Conservation (phyloP, 1,284 basidiomycete species). For the Retiboletus flavoniger region DNA sequence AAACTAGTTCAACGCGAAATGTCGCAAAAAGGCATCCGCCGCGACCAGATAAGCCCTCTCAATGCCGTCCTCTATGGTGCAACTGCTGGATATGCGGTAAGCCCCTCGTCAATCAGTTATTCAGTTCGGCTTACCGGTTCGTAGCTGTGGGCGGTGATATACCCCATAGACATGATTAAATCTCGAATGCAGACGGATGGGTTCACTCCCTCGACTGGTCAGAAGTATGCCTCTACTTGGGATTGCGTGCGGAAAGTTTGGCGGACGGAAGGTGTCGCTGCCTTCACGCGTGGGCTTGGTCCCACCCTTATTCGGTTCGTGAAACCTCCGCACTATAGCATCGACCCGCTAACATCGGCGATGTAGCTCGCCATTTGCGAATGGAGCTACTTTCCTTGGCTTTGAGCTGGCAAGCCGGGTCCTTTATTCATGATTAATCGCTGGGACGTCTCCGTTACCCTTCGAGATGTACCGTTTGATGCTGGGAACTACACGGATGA, state of each 20-base stretch:
- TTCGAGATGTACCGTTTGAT: neutral
- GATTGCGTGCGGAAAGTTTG: conserved; percentile 85
- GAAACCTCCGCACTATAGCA: conserved; percentile 1
- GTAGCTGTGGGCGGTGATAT: conserved; percentile 82
- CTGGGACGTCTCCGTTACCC: neutral
- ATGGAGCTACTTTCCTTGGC: conserved; percentile 90
- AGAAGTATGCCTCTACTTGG: conserved; percentile 78
- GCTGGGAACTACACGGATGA: conserved; percentile 1
- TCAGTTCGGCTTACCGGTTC: conserved; percentile 1
- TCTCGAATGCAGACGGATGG: conserved; percentile 94
- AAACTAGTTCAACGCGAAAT: conserved; percentile 86
- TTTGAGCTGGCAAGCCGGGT: conserved; percentile 84
- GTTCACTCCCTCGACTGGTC: conserved; percentile 68
- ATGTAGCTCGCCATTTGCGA: conserved; percentile 80
- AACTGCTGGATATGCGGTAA: conserved; percentile 78
- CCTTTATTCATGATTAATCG: conserved; percentile 42
- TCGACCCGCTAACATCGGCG: conserved; percentile 15
- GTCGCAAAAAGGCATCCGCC: conserved; percentile 60
- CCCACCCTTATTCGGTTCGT: conserved; percentile 89
- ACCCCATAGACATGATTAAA: conserved; percentile 95
- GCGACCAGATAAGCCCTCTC: conserved; percentile 75
- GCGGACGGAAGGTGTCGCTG: conserved; percentile 76
- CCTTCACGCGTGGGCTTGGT: conserved; percentile 86
- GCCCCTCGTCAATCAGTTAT: conserved; percentile 26
- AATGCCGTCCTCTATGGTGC: conserved; percentile 86